Evolutionary conservation across 495 filamentous ascomycete genomes (phyloP).

Genomic region (Hypoxylon intermedium): DNA sequence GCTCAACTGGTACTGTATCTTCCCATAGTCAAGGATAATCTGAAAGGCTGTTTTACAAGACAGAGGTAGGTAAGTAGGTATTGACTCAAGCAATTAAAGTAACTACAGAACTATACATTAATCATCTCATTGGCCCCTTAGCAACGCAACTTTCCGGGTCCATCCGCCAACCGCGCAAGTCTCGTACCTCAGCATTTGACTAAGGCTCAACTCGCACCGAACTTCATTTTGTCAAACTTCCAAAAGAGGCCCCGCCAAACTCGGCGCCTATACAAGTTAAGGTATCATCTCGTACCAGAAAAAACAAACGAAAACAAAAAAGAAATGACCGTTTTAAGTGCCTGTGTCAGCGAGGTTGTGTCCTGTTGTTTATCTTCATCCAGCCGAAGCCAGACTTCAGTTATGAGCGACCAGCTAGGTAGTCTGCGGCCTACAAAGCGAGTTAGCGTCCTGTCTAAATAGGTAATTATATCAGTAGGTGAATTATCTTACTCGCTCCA

Average conservation of each 20-base stretch:
- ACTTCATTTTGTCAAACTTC: constrained; percentile 30
- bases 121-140: constrained; percentile 9
- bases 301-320: constrained; percentile 25
- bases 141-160: background rate
- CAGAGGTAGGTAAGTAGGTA: constrained; percentile 24
- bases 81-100: constrained; percentile 38
- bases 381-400: constrained; percentile 9
- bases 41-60: background rate
- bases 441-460: constrained; percentile 40
- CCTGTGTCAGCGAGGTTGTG: too few species aligned
- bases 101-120: constrained; percentile 47
- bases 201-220: background rate
- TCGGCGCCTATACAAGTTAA: constrained; percentile 32
- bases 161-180: constrained; percentile 2
- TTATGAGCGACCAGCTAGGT: constrained; percentile 56
- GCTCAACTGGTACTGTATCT: too few species aligned
- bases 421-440: constrained; percentile 53
- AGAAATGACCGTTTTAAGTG: too few species aligned
- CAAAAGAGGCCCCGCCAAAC: constrained; percentile 2
- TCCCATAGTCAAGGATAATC: too few species aligned
- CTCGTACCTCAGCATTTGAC: constrained; percentile 2
- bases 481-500: constrained; percentile 78
- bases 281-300: constrained; percentile 34
- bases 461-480: too few species aligned
- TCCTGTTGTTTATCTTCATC: constrained; percentile 12